These are phyloP conservation scores for Tagetes erecta DNA, from an alignment of 129 eudicot genomes.

Conservation along the genomic window DNA sequence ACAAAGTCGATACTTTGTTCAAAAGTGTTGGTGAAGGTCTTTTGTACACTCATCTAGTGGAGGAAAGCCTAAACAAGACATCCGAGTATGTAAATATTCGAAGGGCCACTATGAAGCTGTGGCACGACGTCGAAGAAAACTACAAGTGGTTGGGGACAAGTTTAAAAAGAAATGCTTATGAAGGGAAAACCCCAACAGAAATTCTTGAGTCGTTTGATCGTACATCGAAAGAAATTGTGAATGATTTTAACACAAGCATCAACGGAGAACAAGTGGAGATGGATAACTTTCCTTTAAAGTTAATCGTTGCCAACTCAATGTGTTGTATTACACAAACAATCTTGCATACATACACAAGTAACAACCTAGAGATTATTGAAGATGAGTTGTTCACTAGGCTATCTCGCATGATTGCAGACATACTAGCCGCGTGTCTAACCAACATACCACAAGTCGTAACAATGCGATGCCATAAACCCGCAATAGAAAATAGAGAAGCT, in stretches of 20 bases:
- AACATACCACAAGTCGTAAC: conserved; percentile 35
- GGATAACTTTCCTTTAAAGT: too few relatives aligned
- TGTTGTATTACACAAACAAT: conserved; percentile 28
- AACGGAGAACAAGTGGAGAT: background rate
- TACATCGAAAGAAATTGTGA: background rate
- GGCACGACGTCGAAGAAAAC: background rate
- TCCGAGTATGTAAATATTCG: conserved; percentile 4
- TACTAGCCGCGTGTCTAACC: conserved; percentile 34
- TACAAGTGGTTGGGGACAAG: background rate
- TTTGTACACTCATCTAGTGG: background rate
- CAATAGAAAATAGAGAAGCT: conserved; percentile 29
- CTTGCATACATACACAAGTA: background rate
- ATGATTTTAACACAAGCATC: background rate
- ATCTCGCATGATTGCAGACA: conserved; percentile 26
- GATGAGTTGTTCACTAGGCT: background rate
- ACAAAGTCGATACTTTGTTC: background rate
- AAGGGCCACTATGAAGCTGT: background rate
- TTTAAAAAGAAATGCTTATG: too few relatives aligned
- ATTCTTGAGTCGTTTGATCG: too few relatives aligned
- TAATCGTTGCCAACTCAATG: conserved; percentile 43
- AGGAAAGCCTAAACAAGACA: conserved; percentile 19
- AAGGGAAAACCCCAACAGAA: too few relatives aligned
- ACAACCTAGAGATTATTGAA: conserved; percentile 11
- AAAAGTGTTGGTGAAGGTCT: conserved; percentile 21
- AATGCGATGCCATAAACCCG: conserved; percentile 21